A percentile compares a stretch with the other conserved stretches of the same genome.
These are phyloP conservation scores for Coleophoma eucalyptorum DNA, from an alignment of 2,329 filamentous ascomycete species.

Conservation along the genomic window DNA sequence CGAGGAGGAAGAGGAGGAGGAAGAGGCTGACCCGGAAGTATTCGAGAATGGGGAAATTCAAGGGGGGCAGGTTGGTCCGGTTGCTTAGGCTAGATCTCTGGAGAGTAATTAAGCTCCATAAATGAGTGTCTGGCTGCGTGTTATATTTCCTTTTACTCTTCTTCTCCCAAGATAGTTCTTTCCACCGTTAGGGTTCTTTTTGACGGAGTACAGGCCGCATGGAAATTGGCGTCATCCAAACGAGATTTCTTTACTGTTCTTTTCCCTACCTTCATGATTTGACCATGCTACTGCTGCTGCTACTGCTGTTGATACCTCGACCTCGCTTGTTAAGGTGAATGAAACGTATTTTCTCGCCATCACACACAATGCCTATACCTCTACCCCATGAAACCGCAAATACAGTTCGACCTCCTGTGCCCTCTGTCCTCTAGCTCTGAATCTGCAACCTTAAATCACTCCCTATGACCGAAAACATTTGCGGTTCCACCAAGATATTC, in stretches of 20 bases:
- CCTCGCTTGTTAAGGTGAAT: no score
- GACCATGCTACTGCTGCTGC: neutral
- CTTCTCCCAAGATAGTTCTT: neutral
- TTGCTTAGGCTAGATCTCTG: neutral
- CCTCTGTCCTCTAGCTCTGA: no score
- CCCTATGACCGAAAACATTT: no score
- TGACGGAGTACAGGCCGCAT: neutral
- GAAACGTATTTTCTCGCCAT: no score
- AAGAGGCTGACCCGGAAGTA: constrained; percentile 20
- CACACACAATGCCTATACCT: no score
- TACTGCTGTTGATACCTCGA: no score
- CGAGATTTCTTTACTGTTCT: neutral
- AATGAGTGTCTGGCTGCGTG: neutral
- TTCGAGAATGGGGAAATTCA: constrained; percentile 18
- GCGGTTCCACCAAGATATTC: no score
- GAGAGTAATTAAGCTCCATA: neutral
- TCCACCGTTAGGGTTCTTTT: neutral
- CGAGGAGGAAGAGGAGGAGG: constrained; percentile 41
- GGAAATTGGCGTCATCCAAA: neutral
- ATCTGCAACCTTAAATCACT: no score
- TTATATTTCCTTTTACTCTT: neutral
- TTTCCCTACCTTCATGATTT: neutral
- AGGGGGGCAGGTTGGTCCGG: constrained; percentile 4
- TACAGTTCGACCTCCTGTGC: no score
- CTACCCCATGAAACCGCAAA: no score